Base-by-base conservation (phyloP, 2,329 filamentous ascomycete species). In the Fusarium sp. region DNA sequence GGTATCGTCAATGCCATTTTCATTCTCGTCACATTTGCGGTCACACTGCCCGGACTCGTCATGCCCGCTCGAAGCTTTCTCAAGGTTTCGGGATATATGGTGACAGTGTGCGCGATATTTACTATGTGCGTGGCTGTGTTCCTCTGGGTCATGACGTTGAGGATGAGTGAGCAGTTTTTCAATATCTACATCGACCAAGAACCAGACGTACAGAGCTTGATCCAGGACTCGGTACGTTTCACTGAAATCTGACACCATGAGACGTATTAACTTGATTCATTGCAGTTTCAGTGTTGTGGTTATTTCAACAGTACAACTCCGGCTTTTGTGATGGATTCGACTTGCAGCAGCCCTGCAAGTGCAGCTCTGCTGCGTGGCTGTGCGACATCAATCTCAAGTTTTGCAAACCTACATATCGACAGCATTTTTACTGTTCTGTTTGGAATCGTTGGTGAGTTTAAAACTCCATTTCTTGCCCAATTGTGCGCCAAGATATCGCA, bases 381-480 rank as follows among this genome's bases (percentile, higher is more conserved):
- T 80, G 88, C 92, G 22, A 85, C 87, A 5, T 87, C 91, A 4
- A 90, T 96, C 75, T 88, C 89, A 31, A 88, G 85, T 61, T 94
- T 92, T 77, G 88, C 91, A 66, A 95, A 94, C 82, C 84, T 85
- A 66, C 93, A 92, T 78, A 84, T 96, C 73, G 93, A 95, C 82
- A 83, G 90, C 63, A 90, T 96, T 79, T 96, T 96, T 82, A 96
- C 94, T 3, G 90, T 90, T 31, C 87, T 93, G 62, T 96, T 96
- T 80, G 94, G 93, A 70, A 90, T 96, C 81, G 93, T 95, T 70
- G 93, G 90, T 84, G 81, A 76, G 83, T 84, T 26, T 41, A n/a
- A 13, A 33, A 13, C 36, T 49, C 20, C 15, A 35, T 13, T 26
- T 8, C 36, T 20, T 24, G 7, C n/a, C 28, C 26, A n/a, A 15